Evolutionary conservation across 2,329 filamentous ascomycete species (phyloP), one percentile per base, ranked within the genome.

Genomic region (Pseudogymnoascus sp.): DNA sequence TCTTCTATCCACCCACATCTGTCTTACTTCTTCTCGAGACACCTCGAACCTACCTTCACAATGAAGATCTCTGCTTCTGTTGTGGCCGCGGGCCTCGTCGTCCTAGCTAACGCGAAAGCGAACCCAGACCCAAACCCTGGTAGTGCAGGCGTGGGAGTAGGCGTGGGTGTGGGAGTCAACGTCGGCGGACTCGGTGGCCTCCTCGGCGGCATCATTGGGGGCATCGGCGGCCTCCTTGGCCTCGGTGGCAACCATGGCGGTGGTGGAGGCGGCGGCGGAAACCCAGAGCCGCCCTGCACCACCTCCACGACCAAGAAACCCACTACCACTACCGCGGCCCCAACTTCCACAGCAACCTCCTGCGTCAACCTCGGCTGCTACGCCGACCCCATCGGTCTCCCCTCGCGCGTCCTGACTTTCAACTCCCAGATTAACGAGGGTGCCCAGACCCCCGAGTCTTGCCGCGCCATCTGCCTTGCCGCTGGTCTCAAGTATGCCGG

Each of bases 391-490:
- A 31, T 56, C 46, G 46, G 46, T 7, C 46, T 56, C 25, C 46
- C 46, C 8, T 34, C 46, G 46, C 46, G 46, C n/a, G 25, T 56
- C 25, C n/a, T 56, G 25, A 56, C 46, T 6, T 56, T 56, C 46
- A 60, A 60, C 59, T 37, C 37, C 16, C 59, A 37, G 18, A 37
- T 40, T 23, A 23, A 18, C 16, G 34, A 60, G 23, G 59, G 16
- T 8, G 59, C 34, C 34, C 37, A 37, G 34, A 60, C 59, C 3
- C 34, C 80, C 64, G 76, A 79, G 65, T 77, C 79, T 69, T 80
- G 77, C 75, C 80, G 78, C 66, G 75, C 75, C 1, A 79, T 76
- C 1, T 74, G 80, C 0, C 69, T 80, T 1, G 78, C 78, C 6
- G 79, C 79, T 70, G 71, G 73, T 37, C 72, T 74, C 40, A 65